Base-by-base conservation (phyloP, 106 monocot genomes). In the Xerophyta viscosa region DNA sequence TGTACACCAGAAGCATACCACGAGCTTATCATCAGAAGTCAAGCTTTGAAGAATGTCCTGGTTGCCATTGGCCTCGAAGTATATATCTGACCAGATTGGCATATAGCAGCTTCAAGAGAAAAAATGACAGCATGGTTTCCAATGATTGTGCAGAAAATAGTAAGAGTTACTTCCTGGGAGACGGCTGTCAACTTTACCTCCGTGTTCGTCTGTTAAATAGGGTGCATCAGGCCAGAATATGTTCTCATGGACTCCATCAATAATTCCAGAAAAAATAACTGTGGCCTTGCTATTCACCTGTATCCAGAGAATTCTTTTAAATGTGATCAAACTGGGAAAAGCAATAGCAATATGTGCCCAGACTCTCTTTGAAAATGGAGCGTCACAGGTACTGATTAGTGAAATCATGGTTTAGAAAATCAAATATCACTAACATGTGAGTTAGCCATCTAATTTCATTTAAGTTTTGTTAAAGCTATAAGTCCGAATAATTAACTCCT, bases 201-300 rank as follows among this genome's bases (percentile, higher is more conserved):
- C 92, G 63, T 70, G 71, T 51, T 93, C 92, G 58, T 93, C 83
- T 31, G 92, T 87, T 63, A 80, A 66, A 51, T 93, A 93, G 42
- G 87, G 53, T 29, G 87, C 46, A 19, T 87, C 80, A 29, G 77
- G 56, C 53, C 70, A 83, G 46, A 83, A 73, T 37, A 83, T 60
- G 47, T 77, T 69, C 36, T 87, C 87, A n/a, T 63, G 71, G 17
- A 83, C 53, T 29, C 68, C 69, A 48, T 80, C 83, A 48, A 83
- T 57, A 25, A 77, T 36, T 56, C 73, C 76, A 7, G 87, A 80
- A 42, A 92, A 64, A 46, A 80, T 56, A 42, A 92, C 29, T 19
- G 80, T 58, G 7, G 83, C 87, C 44, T 83, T 83, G 77, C 68
- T 77, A 50, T 92, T 73, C 65, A 84, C 88, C 87, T 88, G 64